Percentiles rank a stretch among this genome's conserved stretches.
Evolutionary conservation across 164 flowering plant species (phyloP).

Genomic region (Vitis amurensis): DNA sequence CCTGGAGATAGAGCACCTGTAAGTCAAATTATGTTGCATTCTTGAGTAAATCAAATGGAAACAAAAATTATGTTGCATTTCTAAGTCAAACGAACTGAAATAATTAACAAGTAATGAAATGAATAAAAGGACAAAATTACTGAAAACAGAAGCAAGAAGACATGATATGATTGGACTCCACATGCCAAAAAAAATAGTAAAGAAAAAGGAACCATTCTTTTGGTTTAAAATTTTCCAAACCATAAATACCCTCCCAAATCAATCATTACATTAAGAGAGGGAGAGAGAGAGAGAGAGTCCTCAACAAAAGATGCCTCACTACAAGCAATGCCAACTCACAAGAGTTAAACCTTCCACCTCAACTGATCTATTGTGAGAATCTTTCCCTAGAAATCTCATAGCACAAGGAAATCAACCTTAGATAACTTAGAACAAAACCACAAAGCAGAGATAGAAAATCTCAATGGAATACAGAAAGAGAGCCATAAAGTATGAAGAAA

Average conservation of each 20-base stretch:
- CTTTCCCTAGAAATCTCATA: no score
- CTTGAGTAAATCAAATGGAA: not conserved
- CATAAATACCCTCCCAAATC: not conserved
- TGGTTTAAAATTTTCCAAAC: not conserved
- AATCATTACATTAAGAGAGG: no score
- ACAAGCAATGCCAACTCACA: no score
- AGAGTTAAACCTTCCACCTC: no score
- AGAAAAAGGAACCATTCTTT: not conserved
- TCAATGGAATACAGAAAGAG: no score
- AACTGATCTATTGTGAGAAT: no score
- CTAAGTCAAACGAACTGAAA: not conserved
- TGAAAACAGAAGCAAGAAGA: not conserved
- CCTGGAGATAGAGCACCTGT: slow-evolving; percentile 78
- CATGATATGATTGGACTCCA: not conserved
- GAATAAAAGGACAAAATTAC: not conserved
- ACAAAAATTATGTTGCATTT: not conserved
- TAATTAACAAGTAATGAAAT: not conserved
- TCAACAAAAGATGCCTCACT: no score
- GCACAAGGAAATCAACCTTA: no score
- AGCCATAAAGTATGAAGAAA: no score
- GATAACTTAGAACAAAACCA: no score
- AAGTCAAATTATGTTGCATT: slow-evolving; percentile 1
- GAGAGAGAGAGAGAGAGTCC: no score
- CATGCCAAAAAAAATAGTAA: not conserved
- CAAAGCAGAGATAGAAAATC: no score